Percentiles rank a stretch among this genome's conserved stretches.
Evolutionary conservation across 1,284 basidiomycete genomes (phyloP).

Genomic region (Tremellales sp.): DNA sequence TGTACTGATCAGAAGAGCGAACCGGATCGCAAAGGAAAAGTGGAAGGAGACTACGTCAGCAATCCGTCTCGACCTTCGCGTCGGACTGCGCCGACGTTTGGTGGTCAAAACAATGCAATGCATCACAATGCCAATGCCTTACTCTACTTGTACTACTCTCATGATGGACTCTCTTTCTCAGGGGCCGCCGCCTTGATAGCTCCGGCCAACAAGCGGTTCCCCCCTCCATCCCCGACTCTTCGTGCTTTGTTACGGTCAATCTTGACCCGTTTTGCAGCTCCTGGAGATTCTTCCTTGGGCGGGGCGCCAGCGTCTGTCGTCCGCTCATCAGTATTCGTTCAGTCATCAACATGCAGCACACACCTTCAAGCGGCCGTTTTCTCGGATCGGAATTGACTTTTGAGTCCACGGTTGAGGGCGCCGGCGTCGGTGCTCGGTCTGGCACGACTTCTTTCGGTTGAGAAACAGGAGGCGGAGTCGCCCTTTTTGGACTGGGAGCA

Average conservation of each 20-base stretch:
- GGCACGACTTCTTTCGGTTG: background rate
- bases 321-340: background rate
- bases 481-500: background rate
- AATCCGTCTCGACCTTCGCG: too few relatives aligned
- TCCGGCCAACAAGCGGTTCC: constrained; percentile 16
- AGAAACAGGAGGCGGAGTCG: background rate
- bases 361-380: constrained; percentile 30
- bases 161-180: constrained; percentile 6
- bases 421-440: background rate
- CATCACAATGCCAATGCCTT: too few relatives aligned
- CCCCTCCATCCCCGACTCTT: constrained; percentile 4
- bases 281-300: constrained; percentile 25
- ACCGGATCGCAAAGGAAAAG: too few relatives aligned
- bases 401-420: background rate
- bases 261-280: constrained; percentile 24
- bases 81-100: too few relatives aligned
- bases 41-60: too few relatives aligned
- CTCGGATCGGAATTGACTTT: constrained; percentile 6
- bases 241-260: constrained; percentile 25
- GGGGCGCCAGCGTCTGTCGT: constrained; percentile 6
- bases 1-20: too few relatives aligned
- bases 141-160: too few relatives aligned
- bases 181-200: constrained; percentile 22
- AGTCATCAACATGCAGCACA: constrained; percentile 6
- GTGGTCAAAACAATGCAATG: too few relatives aligned